Base-by-base conservation (phyloP, 2,329 filamentous ascomycete genomes). In the Trichoderma sp. region DNA sequence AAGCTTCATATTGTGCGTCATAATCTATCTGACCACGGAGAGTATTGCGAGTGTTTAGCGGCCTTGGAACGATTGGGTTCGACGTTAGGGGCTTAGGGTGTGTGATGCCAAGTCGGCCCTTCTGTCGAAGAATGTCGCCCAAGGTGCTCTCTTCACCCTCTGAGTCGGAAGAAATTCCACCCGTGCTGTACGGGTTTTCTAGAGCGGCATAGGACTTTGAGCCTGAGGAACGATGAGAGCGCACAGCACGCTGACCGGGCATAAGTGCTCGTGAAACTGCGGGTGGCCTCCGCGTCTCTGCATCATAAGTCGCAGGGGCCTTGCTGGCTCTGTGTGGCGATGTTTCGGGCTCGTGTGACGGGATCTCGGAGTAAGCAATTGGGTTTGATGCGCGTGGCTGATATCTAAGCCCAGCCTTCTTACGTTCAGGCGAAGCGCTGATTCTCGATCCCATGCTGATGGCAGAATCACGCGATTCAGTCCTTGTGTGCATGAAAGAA, bases 401-500 rank as follows among this genome's bases (percentile, higher is more conserved):
- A 1, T 90, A 88, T 62, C 85, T 84, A 41, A 86, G 86, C 75
- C 89, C 89, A 11, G 87, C 83, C 18, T 18, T 84, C 18, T 84
- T 83, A 78, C 85, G 85, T 66, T 86, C 84, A 1, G 86, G 84
- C 29, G 86, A 85, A 76, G 85, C 86, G 45, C 81, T 80, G 0
- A 85, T 76, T 50, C 87, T 88, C 0, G 91, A 91, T 78, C 90
- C 87, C 67, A 87, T 86, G 53, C 87, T 89, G 29, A 85, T 85
- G 65, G 88, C 83, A 4, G 90, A 91, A 38, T 89, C 88, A 12
- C 89, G 88, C 3, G 92, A 94, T 64, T 89, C 86, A 18, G 86
- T 88, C 41, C 95, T 91, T 0, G 94, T 97, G 81, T 97, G 92
- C 84, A 94, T 90, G 83, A 97, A 98, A 0, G 95, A 92, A 67